Evolutionary conservation across 179 eudicot genomes (phyloP).

Genomic region (Silene vulgaris): DNA sequence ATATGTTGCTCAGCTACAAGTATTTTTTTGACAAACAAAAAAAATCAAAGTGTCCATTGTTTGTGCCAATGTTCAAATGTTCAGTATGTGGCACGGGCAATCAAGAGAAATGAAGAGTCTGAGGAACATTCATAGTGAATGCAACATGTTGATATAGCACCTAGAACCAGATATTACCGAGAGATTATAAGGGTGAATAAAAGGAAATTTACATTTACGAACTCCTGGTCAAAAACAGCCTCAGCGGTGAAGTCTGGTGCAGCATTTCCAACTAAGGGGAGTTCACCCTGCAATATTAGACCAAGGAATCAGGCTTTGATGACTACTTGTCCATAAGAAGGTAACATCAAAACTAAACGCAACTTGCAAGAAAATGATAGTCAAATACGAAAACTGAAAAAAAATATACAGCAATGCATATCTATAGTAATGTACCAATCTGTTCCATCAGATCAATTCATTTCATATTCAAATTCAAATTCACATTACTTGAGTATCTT

Average conservation of each 20-base stretch:
- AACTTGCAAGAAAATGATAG: background rate
- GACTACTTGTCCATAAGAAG: background rate
- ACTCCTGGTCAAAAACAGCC: slow-evolving; percentile 96
- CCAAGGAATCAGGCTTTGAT: background rate
- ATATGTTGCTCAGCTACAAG: background rate
- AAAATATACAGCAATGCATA: background rate
- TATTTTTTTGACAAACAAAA: background rate
- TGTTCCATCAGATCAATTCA: background rate
- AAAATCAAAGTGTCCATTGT: background rate
- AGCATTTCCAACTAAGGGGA: slow-evolving; percentile 76
- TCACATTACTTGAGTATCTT: background rate
- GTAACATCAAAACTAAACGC: background rate
- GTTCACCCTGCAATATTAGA: slow-evolving; percentile 43
- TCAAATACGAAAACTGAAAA: background rate
- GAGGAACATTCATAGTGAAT: background rate
- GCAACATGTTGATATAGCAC: background rate
- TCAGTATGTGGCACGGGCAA: background rate
- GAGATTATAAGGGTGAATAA: background rate
- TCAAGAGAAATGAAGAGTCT: background rate
- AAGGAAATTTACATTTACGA: slow-evolving; percentile 55
- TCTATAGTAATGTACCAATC: background rate
- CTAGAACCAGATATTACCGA: background rate
- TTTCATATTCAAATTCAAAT: background rate
- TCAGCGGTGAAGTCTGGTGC: slow-evolving; percentile 97
- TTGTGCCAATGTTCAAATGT: background rate